Conservation (phyloP, 257 asterid species). For the Solanum ossicruentum region DNA sequence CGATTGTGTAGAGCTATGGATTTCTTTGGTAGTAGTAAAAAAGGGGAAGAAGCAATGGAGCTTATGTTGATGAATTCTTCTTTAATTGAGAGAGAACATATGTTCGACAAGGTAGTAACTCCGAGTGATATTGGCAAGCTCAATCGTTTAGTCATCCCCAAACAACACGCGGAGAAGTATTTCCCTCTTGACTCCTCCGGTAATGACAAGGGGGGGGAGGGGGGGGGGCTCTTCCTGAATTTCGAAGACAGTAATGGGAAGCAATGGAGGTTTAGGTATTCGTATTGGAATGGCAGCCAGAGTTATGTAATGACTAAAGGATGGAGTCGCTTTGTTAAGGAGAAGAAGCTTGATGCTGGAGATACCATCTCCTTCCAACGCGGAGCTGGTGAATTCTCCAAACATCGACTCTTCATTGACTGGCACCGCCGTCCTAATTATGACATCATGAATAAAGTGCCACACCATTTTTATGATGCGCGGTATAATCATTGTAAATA, state of each 20-base stretch:
- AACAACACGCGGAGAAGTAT: slow-evolving; percentile 92
- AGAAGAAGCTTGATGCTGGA: slow-evolving; percentile 79
- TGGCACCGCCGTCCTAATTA: slow-evolving; percentile 80
- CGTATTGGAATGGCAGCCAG: slow-evolving; percentile 97
- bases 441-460: neutral
- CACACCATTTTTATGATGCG: neutral
- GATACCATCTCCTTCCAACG: slow-evolving; percentile 78
- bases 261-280: slow-evolving; percentile 85
- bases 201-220: slow-evolving; percentile 48
- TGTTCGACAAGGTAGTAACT: slow-evolving; percentile 93
- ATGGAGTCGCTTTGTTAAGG: slow-evolving; percentile 86
- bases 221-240: slow-evolving; percentile 45
- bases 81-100: slow-evolving; percentile 54
- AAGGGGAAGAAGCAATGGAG: no score
- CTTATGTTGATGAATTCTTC: neutral
- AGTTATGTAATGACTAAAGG: slow-evolving; percentile 99
- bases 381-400: slow-evolving; percentile 40
- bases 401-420: slow-evolving; percentile 63
- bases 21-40: no score
- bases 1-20: no score
- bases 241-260: slow-evolving; percentile 86
- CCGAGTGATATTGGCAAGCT: slow-evolving; percentile 96
- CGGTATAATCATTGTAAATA: neutral
- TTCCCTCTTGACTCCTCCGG: slow-evolving; percentile 73
- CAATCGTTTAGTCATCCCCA: slow-evolving; percentile 75